A percentile compares a stretch with the other conserved stretches of the same genome.
phyloP scores from a whole-genome alignment of 768 basidiomycete species.

The button mushroom (Agaricus bisporus) region DNA sequence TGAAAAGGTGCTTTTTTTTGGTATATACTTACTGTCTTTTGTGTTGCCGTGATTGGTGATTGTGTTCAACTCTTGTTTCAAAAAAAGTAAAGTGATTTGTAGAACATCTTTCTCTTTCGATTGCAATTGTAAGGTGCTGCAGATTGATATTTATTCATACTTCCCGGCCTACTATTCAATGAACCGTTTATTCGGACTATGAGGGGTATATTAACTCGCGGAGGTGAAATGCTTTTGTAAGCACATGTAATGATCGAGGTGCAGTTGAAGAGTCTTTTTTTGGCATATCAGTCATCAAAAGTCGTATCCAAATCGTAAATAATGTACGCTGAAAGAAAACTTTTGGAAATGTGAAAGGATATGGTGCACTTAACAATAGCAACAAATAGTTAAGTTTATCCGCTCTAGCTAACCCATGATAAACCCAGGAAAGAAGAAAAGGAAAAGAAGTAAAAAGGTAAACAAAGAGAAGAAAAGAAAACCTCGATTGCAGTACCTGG shows the following conservation, averaged over 20 bases:
- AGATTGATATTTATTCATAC: constrained; percentile 5
- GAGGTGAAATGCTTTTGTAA: not conserved
- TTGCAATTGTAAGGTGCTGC: not conserved
- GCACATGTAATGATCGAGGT: not conserved
- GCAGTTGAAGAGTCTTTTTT: not conserved
- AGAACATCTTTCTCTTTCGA: constrained; percentile 2
- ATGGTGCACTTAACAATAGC: constrained; percentile 8
- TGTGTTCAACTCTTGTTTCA: not conserved
- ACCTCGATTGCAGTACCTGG: not conserved
- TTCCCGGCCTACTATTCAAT: constrained; percentile 2
- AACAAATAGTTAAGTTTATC: constrained; percentile 10
- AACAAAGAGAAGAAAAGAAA: not conserved
- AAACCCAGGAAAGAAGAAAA: constrained; percentile 2
- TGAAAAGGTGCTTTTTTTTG: not conserved
- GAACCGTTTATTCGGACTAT: not conserved
- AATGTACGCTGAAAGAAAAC: constrained; percentile 1
- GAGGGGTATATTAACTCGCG: not conserved
- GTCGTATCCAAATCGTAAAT: constrained; percentile 8
- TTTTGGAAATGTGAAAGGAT: not conserved
- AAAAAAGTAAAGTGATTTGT: constrained; percentile 2
- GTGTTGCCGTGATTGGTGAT: not conserved
- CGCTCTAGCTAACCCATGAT: constrained; percentile 9
- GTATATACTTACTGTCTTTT: not conserved
- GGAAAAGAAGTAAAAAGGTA: not conserved
- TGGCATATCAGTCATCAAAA: constrained; percentile 8